Percentiles rank a stretch among this genome's conserved stretches.
Evolutionary conservation across 306 rosid genomes (phyloP).

Genomic region (Quercus rubra): DNA sequence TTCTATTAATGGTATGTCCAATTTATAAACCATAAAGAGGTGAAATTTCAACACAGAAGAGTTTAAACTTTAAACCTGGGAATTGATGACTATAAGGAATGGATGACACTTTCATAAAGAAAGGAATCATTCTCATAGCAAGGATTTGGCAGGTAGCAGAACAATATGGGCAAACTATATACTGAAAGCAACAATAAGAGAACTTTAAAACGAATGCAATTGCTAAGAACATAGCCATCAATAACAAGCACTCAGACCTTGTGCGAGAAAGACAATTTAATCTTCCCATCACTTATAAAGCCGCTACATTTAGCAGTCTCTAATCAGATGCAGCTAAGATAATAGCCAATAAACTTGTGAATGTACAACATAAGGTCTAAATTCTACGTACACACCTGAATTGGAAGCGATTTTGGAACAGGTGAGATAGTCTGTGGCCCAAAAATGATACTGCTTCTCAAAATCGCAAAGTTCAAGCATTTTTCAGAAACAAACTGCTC

Average conservation of each 20-base stretch:
- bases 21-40: neutral
- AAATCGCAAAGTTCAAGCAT: conserved; percentile 61
- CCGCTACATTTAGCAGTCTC: neutral
- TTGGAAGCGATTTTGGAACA: conserved; percentile 87
- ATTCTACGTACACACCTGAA: conserved; percentile 53
- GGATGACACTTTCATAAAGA: neutral
- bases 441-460: conserved; percentile 94
- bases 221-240: neutral
- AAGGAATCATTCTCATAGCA: neutral
- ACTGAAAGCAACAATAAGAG: neutral
- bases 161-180: neutral
- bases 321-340: neutral
- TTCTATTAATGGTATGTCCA: neutral
- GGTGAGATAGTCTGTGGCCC: conserved; percentile 88
- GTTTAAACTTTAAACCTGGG: neutral
- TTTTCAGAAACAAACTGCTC: conserved; percentile 69
- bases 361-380: neutral
- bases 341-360: neutral
- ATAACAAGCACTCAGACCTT: neutral
- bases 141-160: neutral
- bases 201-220: neutral
- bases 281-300: neutral
- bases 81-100: neutral
- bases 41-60: neutral
- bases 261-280: neutral